A percentile compares a stretch with the other conserved stretches of the same genome.
These are phyloP conservation scores for Paxillus rubicundulus DNA, from an alignment of 768 basidiomycete genomes.

Conservation along the genomic window DNA sequence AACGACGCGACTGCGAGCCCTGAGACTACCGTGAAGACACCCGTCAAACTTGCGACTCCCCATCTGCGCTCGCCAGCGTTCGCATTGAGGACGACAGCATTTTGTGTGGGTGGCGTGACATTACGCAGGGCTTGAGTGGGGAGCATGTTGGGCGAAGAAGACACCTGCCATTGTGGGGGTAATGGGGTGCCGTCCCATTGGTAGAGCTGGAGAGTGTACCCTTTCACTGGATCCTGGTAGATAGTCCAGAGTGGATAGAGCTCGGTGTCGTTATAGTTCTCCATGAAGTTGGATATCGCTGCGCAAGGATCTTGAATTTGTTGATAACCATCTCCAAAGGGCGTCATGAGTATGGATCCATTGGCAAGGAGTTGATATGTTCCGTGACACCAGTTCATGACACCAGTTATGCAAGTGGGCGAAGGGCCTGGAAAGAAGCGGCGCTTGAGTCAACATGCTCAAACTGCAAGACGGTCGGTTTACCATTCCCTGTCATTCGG, in stretches of 20 bases:
- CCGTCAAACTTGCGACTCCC: constrained; percentile 12
- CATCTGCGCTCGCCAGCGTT: constrained; percentile 27
- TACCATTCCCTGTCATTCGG: constrained; percentile 85
- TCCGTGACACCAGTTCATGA: constrained; percentile 90
- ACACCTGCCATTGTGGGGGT: constrained; percentile 64
- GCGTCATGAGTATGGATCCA: constrained; percentile 73
- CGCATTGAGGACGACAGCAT: constrained; percentile 9
- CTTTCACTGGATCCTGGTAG: constrained; percentile 57
- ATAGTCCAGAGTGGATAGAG: constrained; percentile 67
- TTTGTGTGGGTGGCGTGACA: constrained; percentile 32
- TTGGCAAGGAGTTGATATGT: constrained; percentile 64
- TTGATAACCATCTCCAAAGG: constrained; percentile 87
- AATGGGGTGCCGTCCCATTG: constrained; percentile 74
- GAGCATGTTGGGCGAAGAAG: constrained; percentile 82
- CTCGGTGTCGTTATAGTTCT: constrained; percentile 77
- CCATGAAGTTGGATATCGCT: constrained; percentile 83
- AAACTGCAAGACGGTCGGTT: constrained; percentile 11
- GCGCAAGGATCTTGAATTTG: constrained; percentile 95
- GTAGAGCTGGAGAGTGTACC: constrained; percentile 75
- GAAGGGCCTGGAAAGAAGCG: constrained; percentile 54
- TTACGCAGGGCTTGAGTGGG: constrained; percentile 70
- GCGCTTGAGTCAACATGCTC: not conserved
- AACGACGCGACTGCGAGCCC: constrained; percentile 24
- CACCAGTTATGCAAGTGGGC: constrained; percentile 87
- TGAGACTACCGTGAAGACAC: constrained; percentile 9